Percentiles rank a stretch among this genome's conserved stretches.
These are phyloP conservation scores for Didymella arachidicola DNA, from an alignment of 2,329 filamentous ascomycete genomes.

Conservation along the genomic window DNA sequence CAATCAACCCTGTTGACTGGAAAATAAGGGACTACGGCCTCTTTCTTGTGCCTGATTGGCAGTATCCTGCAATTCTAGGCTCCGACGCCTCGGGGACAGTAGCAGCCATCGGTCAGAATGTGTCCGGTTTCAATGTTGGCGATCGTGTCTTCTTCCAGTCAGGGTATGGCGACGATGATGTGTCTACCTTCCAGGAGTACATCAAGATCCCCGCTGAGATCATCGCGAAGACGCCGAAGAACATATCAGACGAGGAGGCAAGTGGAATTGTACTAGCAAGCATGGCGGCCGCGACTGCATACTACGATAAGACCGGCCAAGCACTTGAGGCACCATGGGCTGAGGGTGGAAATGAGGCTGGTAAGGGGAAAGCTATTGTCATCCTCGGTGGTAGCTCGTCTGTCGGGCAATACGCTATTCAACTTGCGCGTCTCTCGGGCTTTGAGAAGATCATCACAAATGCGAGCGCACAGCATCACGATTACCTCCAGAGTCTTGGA, in stretches of 20 bases:
- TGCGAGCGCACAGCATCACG: constrained; percentile 44
- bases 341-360: constrained; percentile 19
- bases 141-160: constrained; percentile 43
- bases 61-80: constrained; percentile 55
- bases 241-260: constrained; percentile 20
- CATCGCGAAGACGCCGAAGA: constrained; percentile 40
- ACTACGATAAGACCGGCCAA: constrained; percentile 21
- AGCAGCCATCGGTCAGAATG: constrained; percentile 52
- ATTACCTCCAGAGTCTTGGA: constrained; percentile 46
- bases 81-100: constrained; percentile 57
- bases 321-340: constrained; percentile 21
- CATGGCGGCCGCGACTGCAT: constrained; percentile 10
- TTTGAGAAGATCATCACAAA: constrained; percentile 47
- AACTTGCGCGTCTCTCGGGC: constrained; percentile 48
- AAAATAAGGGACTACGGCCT: constrained; percentile 53
- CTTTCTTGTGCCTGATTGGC: constrained; percentile 47
- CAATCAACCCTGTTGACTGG: constrained; percentile 59
- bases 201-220: constrained; percentile 25
- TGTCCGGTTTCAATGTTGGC: constrained; percentile 36
- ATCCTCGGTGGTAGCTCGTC: constrained; percentile 51
- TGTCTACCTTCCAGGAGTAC: constrained; percentile 38
- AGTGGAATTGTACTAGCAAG: constrained; percentile 16
- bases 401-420: constrained; percentile 48
- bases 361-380: constrained; percentile 40
- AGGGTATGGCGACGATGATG: constrained; percentile 32